Percentiles rank a stretch among this genome's conserved stretches.
Conservation (phyloP, 352 stramenopile species). For the Globisporangium nunn region DNA sequence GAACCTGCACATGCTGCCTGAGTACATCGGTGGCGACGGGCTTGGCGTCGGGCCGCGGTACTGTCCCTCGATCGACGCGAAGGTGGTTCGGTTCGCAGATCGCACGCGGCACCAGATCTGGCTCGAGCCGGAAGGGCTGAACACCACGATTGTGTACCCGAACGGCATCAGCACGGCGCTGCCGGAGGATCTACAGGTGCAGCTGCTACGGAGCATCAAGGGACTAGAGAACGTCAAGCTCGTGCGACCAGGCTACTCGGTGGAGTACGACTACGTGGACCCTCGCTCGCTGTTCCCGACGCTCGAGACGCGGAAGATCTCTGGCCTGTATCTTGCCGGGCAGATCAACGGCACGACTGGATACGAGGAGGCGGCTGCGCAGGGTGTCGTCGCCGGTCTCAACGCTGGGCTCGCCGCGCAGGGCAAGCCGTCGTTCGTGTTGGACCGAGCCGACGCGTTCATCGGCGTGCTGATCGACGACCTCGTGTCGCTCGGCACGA, state of each 20-base stretch:
- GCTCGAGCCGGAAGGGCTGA: conserved; percentile 97
- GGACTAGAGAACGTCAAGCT: conserved; percentile 95
- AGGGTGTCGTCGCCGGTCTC: conserved; percentile 95
- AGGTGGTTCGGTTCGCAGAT: conserved; percentile 82
- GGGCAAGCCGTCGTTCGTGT: conserved; percentile 69
- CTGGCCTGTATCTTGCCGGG: conserved; percentile 92
- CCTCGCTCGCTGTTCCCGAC: conserved; percentile 90
- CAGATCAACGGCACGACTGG: conserved; percentile 99
- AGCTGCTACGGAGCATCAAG: conserved; percentile 93
- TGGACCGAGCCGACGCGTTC: conserved; percentile 94
- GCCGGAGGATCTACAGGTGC: conserved; percentile 91
- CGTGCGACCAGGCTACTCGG: conserved; percentile 95
- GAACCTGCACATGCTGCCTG: conserved; percentile 91
- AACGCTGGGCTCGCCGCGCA: conserved; percentile 89
- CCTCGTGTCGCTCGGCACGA: conserved; percentile 93
- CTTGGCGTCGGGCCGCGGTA: conserved; percentile 84
- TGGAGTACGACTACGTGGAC: conserved; percentile 99
- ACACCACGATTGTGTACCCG: conserved; percentile 96
- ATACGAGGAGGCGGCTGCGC: conserved; percentile 98
- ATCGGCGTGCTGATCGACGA: conserved; percentile 99
- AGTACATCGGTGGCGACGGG: conserved; percentile 86
- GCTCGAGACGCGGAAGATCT: conserved; percentile 93
- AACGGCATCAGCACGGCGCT: conserved; percentile 94
- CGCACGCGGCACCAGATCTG: conserved; percentile 88
- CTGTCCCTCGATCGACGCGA: conserved; percentile 98